Evolutionary conservation across 2,329 filamentous ascomycete genomes (phyloP), one percentile per base, ranked within the genome.

Genomic region (Aspergillus puulaauensis): DNA sequence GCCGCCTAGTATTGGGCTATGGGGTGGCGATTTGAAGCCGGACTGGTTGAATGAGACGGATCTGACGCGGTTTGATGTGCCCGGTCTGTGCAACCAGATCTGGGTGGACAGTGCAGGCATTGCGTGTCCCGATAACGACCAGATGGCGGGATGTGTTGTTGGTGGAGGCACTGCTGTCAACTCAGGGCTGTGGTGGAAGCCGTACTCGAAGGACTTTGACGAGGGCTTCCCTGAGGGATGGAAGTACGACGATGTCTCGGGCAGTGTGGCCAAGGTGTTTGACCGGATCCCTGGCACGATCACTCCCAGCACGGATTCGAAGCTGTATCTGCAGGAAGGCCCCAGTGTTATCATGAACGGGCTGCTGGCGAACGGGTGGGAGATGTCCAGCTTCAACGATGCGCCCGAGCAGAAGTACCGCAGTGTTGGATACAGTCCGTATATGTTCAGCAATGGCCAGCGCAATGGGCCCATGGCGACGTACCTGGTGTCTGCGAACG

Each of bases 151-250:
- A 14, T 70, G 68, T 48, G 61, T 69, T 9, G 61, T 70, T 14
- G 68, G 68, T 15, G 68, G 67, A 24, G 68, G 68, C 39, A 67
- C 66, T 4, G 68, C 68, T 0, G 55, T 70, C 23, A 70, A 70
- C 61, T 69, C 68, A 63, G 68, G 68, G 64, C 24, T 70, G 6
- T 70, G 31, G 66, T 69, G 14, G 66, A 69, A 89, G 0, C 83
- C 86, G 59, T 79, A 82, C 5, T 48, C 46, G 3, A 70, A 76
- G 7, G 89, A 91, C 69, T 91, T 88, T 78, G 86, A 91, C 69
- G 80, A 83, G 69, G 88, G 89, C 70, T 92, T 90, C 76, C 89
- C 89, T 1, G 62, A 75, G 2, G 89, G 88, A 31, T 92, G 89
- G 89, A 86, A 88, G 72, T 80, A 84, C 17, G 69, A 75, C 6